Conservation (phyloP, 2,329 filamentous ascomycete species). For the Monosporascus sp. region DNA sequence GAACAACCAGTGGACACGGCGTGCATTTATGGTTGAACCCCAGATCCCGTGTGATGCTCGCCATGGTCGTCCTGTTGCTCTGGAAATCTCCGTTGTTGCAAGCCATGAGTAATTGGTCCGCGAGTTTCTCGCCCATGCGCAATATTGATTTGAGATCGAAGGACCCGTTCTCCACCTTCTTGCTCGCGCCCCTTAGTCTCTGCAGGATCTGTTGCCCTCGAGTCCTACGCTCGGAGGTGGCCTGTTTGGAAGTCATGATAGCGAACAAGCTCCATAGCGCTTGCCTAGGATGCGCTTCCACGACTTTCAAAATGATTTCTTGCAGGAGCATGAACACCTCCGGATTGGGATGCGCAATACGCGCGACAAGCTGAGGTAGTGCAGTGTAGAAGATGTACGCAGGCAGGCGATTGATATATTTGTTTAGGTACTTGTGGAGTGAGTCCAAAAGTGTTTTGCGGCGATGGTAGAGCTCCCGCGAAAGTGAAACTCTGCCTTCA, state of each 20-base stretch:
- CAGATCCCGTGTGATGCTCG: slow-evolving; percentile 73
- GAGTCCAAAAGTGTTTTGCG: slow-evolving; percentile 62
- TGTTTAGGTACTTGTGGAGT: slow-evolving; percentile 71
- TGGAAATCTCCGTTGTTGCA: slow-evolving; percentile 74
- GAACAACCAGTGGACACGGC: slow-evolving; percentile 81
- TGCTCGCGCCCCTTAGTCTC: slow-evolving; percentile 40
- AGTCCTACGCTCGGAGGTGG: slow-evolving; percentile 52
- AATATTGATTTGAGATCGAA: slow-evolving; percentile 68
- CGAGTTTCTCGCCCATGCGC: slow-evolving; percentile 73
- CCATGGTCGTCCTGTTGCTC: slow-evolving; percentile 58
- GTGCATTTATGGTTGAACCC: slow-evolving; percentile 80
- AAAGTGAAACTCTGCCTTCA: slow-evolving; percentile 48
- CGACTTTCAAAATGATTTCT: slow-evolving; percentile 80
- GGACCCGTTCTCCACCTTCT: slow-evolving; percentile 45
- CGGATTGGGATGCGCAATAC: slow-evolving; percentile 80
- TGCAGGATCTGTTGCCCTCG: slow-evolving; percentile 49
- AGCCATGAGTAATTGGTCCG: slow-evolving; percentile 72
- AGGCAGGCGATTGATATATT: slow-evolving; percentile 68
- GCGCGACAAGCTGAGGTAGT: slow-evolving; percentile 89
- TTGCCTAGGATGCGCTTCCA: slow-evolving; percentile 81
- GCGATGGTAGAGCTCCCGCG: slow-evolving; percentile 45
- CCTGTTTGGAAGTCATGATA: slow-evolving; percentile 74
- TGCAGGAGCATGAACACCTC: slow-evolving; percentile 73
- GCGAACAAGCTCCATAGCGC: slow-evolving; percentile 87
- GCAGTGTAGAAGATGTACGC: slow-evolving; percentile 77